Conservation (phyloP, 805 yeast species). For the Nakazawaea peltata region DNA sequence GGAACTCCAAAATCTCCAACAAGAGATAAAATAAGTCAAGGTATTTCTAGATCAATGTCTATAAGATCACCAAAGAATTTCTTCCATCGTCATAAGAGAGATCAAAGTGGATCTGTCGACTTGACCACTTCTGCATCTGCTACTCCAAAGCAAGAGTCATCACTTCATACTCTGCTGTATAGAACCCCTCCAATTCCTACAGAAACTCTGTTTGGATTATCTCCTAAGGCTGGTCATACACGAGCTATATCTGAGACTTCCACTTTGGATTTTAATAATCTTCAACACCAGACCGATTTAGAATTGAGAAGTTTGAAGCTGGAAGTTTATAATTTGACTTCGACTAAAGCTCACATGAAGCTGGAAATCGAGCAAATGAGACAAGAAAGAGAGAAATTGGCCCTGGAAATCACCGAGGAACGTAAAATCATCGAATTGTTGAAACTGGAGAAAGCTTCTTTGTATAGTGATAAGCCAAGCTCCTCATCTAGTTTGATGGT, state of each 20-base stretch:
- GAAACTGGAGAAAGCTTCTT: constrained; percentile 8
- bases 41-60: constrained; percentile 17
- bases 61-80: constrained; percentile 16
- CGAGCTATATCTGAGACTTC: constrained; percentile 39
- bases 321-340: constrained; percentile 31
- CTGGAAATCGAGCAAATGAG: constrained; percentile 47
- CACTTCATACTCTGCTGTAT: constrained; percentile 22
- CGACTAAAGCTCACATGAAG: constrained; percentile 32
- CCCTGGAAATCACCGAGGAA: constrained; percentile 30
- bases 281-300: constrained; percentile 26
- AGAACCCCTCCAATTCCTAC: constrained; percentile 38
- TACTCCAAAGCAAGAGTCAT: constrained; percentile 10
- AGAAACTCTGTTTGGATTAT: constrained; percentile 11
- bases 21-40: constrained; percentile 14
- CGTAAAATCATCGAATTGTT: constrained; percentile 12
- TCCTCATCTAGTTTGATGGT: constrained; percentile 13
- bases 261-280: constrained; percentile 22
- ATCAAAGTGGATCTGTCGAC: constrained; percentile 13
- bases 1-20: constrained; percentile 11
- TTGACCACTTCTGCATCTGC: constrained; percentile 2
- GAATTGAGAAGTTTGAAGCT: constrained; percentile 28
- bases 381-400: constrained; percentile 36
- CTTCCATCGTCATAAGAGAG: constrained; percentile 21
- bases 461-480: not conserved
- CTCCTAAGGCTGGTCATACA: constrained; percentile 19